Conservation (phyloP, 164 flowering plant genomes). For the Vitis vinifera region DNA sequence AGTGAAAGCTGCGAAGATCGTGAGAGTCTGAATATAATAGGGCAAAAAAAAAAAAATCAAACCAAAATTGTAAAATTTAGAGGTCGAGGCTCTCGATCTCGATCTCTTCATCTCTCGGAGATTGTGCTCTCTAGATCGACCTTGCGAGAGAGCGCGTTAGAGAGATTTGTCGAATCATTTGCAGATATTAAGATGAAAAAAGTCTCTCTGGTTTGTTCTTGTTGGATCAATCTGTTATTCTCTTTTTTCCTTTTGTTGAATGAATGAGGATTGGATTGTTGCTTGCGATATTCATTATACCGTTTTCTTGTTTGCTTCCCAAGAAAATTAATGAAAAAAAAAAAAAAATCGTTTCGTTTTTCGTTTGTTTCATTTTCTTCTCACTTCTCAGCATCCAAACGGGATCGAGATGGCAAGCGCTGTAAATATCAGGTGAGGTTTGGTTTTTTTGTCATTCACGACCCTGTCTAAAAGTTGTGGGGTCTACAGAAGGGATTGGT, state of each 20-base stretch:
- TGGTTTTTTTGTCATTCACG: no score
- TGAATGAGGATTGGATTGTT: not conserved
- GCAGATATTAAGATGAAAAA: not conserved
- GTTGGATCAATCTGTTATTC: constrained; percentile 9
- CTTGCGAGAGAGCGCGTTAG: not conserved
- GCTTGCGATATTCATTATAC: not conserved
- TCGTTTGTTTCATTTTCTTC: no score
- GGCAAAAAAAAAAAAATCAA: not conserved
- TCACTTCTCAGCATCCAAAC: no score
- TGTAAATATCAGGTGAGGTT: no score
- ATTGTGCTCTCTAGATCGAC: no score
- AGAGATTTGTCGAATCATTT: not conserved
- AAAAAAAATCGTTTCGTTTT: no score
- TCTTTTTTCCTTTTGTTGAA: not conserved
- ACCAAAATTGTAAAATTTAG: not conserved
- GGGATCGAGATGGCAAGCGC: no score
- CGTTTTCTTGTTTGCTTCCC: not conserved
- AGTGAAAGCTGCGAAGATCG: constrained; percentile 70
- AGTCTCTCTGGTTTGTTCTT: constrained; percentile 1
- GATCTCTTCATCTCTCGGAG: not conserved
- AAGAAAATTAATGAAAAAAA: no score
- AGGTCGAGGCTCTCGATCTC: not conserved
- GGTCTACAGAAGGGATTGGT: no score
- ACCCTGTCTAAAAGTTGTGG: no score
- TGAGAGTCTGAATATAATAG: constrained; percentile 34